Conservation (phyloP, 306 rosid genomes). For the Chamaecrista fasciculata region DNA sequence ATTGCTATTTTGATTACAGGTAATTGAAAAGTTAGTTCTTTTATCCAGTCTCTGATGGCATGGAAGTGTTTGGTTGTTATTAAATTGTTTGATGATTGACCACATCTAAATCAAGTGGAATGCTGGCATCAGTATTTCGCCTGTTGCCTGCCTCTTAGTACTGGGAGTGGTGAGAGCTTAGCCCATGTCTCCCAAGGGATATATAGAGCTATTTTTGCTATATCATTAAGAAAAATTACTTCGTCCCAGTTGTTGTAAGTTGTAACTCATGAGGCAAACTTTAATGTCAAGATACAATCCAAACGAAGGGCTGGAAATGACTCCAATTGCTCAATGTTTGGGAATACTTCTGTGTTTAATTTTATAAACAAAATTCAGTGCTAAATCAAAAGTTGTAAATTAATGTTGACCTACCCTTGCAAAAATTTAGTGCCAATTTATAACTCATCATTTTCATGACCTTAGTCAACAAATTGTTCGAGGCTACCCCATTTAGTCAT, state of each 20-base stretch:
- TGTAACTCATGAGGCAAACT: background rate
- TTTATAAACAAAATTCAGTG: background rate
- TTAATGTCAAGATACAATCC: background rate
- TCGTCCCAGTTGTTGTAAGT: background rate
- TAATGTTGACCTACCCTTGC: background rate
- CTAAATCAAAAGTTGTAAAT: background rate
- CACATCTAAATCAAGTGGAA: background rate
- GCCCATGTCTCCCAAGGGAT: background rate
- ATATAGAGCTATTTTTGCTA: background rate
- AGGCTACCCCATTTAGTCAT: background rate
- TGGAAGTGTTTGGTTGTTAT: background rate
- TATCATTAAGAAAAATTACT: background rate
- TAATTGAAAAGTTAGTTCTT: slow-evolving; percentile 32
- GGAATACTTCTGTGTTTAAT: background rate
- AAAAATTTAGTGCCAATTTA: background rate
- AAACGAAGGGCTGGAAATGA: background rate
- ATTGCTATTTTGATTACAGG: slow-evolving; percentile 96
- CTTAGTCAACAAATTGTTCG: background rate
- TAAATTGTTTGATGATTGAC: slow-evolving; percentile 8
- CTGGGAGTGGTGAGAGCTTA: background rate
- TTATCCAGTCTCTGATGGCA: background rate
- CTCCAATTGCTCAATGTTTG: background rate
- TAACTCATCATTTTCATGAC: background rate
- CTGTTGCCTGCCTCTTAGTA: background rate
- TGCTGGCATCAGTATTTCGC: background rate